Evolutionary conservation across 1,284 basidiomycete genomes (phyloP).

Genomic region (Trichosporon ovoides): DNA sequence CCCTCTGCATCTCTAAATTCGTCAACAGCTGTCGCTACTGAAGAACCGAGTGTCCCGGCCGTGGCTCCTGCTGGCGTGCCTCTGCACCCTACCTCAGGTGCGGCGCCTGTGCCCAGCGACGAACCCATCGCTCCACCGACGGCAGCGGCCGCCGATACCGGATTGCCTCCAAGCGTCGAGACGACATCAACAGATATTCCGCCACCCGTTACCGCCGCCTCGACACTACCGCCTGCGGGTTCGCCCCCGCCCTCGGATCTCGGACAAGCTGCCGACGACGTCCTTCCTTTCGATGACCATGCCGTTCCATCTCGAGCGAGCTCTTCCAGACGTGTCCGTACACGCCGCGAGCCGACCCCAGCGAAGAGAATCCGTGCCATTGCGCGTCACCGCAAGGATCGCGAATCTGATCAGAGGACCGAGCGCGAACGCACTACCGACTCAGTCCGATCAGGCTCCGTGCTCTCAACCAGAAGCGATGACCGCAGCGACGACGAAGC

Average conservation of each 20-base stretch:
- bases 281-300: not conserved
- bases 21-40: not conserved
- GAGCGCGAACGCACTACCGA: not conserved
- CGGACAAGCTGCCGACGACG: not conserved
- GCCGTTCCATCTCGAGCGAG: not conserved
- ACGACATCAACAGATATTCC: not conserved
- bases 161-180: not conserved
- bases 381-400: not conserved
- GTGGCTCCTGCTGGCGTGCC: not conserved
- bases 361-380: not conserved
- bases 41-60: not conserved
- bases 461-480: not conserved
- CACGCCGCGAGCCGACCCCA: not conserved
- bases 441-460: not conserved
- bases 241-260: not conserved
- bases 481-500: constrained; percentile 1
- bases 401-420: not conserved
- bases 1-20: not conserved
- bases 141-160: not conserved
- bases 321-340: not conserved
- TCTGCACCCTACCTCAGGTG: not conserved
- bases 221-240: not conserved
- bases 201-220: not conserved
- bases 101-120: not conserved
- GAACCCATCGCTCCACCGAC: not conserved